These are phyloP conservation scores for Biscogniauxia sp. DNA, from an alignment of 2,329 filamentous ascomycete genomes.

Conservation along the genomic window DNA sequence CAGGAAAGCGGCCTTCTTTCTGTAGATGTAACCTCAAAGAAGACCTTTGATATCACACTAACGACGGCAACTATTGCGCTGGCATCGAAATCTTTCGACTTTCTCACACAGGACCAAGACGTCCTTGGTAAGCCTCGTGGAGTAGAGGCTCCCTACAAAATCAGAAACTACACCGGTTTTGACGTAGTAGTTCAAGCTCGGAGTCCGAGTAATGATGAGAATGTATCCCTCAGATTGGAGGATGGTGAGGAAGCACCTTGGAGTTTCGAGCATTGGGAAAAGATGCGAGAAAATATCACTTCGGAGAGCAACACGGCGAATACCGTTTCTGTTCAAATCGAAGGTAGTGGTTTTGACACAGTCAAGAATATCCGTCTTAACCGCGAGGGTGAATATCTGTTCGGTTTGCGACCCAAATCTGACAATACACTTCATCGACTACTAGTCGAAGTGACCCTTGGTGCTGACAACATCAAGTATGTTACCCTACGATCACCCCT, in stretches of 20 bases:
- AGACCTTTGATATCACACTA: constrained; percentile 85
- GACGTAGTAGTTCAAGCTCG: constrained; percentile 81
- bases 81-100: constrained; percentile 88
- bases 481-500: constrained; percentile 93
- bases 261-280: constrained; percentile 96
- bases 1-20: constrained; percentile 72
- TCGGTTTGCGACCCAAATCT: constrained; percentile 82
- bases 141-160: constrained; percentile 86
- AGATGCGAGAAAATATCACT: constrained; percentile 89
- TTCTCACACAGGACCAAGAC: constrained; percentile 84
- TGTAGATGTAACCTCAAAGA: constrained; percentile 83
- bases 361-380: constrained; percentile 86
- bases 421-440: constrained; percentile 84
- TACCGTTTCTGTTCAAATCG: constrained; percentile 77
- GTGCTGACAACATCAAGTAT: constrained; percentile 95
- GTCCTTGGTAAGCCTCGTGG: constrained; percentile 90
- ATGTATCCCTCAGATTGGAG: constrained; percentile 71
- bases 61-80: constrained; percentile 93
- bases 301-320: constrained; percentile 75
- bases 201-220: constrained; percentile 62
- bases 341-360: constrained; percentile 91
- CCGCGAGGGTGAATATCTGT: constrained; percentile 90
- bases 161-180: constrained; percentile 95
- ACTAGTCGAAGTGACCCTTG: constrained; percentile 86
- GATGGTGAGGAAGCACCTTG: constrained; percentile 92